phyloP scores from a whole-genome alignment of 2,329 filamentous ascomycete genomes.

The Fusarium verticillioides region DNA sequence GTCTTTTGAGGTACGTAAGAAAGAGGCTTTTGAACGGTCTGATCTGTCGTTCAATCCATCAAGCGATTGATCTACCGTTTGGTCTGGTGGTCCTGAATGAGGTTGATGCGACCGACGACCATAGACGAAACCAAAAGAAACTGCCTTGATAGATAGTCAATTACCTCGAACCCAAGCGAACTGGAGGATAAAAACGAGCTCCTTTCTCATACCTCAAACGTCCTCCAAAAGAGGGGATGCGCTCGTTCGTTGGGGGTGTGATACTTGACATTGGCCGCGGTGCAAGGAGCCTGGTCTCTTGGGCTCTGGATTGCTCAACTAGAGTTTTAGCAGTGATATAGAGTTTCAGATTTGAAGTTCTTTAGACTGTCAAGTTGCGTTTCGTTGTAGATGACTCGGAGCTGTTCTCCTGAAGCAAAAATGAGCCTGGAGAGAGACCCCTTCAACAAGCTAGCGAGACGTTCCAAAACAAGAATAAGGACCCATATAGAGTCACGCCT shows the following conservation, averaged over 20 bases:
- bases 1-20: accelerated
- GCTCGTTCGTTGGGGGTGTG: no score
- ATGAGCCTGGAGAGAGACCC: accelerated
- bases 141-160: background rate
- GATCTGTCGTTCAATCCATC: background rate
- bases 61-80: background rate
- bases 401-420: background rate
- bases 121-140: no score
- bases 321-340: no score
- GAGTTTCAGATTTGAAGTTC: accelerated
- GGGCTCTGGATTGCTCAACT: accelerated
- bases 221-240: background rate
- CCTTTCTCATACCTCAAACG: accelerated
- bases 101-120: accelerated
- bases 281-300: background rate
- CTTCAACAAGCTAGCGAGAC: no score
- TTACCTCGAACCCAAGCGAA: accelerated
- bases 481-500: accelerated
- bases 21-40: accelerated
- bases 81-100: background rate
- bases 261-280: background rate
- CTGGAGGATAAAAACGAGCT: accelerated
- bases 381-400: background rate
- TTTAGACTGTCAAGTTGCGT: accelerated
- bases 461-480: background rate